Conservation (phyloP, 768 basidiomycete species). For the Amanita muscaria region DNA sequence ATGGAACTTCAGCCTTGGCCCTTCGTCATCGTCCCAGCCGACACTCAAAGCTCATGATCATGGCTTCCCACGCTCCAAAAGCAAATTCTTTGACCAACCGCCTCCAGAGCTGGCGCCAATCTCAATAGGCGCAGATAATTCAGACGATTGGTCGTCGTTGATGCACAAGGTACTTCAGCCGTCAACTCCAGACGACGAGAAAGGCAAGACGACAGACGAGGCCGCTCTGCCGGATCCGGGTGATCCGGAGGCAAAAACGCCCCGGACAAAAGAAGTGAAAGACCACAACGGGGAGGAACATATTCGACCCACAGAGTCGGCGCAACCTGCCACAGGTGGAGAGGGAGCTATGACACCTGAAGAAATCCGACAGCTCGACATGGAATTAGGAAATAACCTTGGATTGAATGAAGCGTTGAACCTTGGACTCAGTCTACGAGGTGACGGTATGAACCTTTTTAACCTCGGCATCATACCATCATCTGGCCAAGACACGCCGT, state of each 20-base stretch:
- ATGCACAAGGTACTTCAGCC: constrained; percentile 4
- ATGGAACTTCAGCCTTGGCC: constrained; percentile 30
- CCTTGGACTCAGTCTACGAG: constrained; percentile 28
- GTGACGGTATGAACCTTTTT: constrained; percentile 30
- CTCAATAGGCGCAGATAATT: constrained; percentile 14
- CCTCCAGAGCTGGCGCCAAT: constrained; percentile 26
- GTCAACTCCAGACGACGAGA: constrained; percentile 28
- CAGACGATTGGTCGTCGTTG: constrained; percentile 5
- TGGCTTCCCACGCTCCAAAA: constrained; percentile 1
- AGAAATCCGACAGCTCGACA: constrained; percentile 27
- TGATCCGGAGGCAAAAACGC: not conserved
- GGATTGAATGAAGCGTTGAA: constrained; percentile 31
- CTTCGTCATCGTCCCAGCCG: constrained; percentile 17
- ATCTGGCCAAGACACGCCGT: constrained; percentile 28
- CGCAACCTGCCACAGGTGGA: not conserved
- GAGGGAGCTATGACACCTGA: constrained; percentile 18
- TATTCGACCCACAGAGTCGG: too few species aligned
- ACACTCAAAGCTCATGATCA: constrained; percentile 6
- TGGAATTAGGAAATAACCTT: constrained; percentile 28
- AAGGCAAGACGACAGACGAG: constrained; percentile 2
- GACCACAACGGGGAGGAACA: too few species aligned
- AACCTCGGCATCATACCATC: constrained; percentile 27
- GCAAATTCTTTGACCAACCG: constrained; percentile 11
- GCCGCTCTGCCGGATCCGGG: not conserved
- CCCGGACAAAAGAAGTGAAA: constrained; percentile 5